Base-by-base conservation (phyloP, 2,329 filamentous ascomycete genomes). In the Ophiosphaerella herpotricha region DNA sequence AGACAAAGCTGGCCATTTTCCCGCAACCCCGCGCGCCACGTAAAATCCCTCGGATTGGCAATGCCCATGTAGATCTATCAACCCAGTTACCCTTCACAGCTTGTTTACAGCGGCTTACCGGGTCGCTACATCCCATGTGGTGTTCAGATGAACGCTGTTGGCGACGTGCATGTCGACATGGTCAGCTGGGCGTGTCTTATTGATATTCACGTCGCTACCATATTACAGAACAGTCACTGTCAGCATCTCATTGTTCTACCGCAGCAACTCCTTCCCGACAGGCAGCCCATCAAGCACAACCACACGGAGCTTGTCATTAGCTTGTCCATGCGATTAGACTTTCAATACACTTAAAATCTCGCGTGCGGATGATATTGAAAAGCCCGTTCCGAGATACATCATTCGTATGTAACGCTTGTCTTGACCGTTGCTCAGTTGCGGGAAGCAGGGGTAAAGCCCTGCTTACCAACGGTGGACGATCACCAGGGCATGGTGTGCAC, bases 381-480 rank as follows among this genome's bases (percentile, higher is more conserved):
- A 34, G 41, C 33, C 14, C 42, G 33, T 23, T 26, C 34, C n/a
- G 21, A 38, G 29, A 43, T 21, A 39, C 31, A 45, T 44, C 40
- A 44, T 34, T 46, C 50, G 26, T 7, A 29, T 32, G 29, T 45
- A 31, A 52, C 46, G 40, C 50, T 34, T 47, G 40, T 52, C 42
- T 45, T 57, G 35, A 50, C 55, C 53, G 54, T 61, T 61, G 58
- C 53, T 46, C 48, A 29, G 7, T 41, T 51, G 58, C 64, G 62
- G 63, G 55, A 58, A 62, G 62, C 68, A 69, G 64, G 68, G 67
- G 63, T 71, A 26, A 21, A 45, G 43, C 46, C 47, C 51, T 58
- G 58, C 59, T 52, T 55, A 57, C 52, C 56, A 66, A 63, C 65
- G 58, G 66, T 46, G 45, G 66, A 54, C 62, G 61, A 69, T 71